Base-by-base conservation (phyloP, 345 rosid species). In the Corchorus capsularis region DNA sequence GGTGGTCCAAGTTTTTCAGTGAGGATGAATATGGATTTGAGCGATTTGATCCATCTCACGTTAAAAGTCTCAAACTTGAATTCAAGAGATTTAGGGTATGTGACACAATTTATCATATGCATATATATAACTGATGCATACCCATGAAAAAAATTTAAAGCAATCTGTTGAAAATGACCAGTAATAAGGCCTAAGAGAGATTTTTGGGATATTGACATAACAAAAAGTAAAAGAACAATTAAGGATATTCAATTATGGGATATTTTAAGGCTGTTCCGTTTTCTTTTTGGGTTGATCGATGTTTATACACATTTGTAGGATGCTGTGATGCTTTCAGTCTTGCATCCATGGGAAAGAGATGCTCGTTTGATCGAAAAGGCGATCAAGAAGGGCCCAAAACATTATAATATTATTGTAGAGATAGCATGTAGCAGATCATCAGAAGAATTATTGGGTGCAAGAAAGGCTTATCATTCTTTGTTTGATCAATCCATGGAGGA, bases 311-410 rank as follows among this genome's bases (percentile, higher is more conserved):
- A n/a, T n/a, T n/a, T n/a, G n/a, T n/a, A 95, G 99, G 89, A 89
- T 70, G 97, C 98, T 11, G 76, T 89, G 70, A 86, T 90, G 57
- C 81, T 90, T 54, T 87, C 93, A 90, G 73, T 92, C 2, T 85
- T 85, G 94, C 97, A 96, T 78, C 96, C 96, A 8, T 92, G 98
- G 97, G 97, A 96, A 83, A 92, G 97, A 79, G 99, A 93, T 71
- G 99, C 99, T 1, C 91, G 97, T 67, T 74, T 91, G 83, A 37
- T 91, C 53, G 85, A 87, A 76, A 89, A 91, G 63, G 89, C 97
- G 14, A 78, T 96, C 71, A 79, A 13, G 39, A 85, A 88, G 61
- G 93, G 91, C 2, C 80, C 88, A 14, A 75, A 85, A 17, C 75
- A 84, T 6, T 89, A 88, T 74, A 83, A 79, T 57, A 78, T 87